Evolutionary conservation across 495 filamentous ascomycete species (phyloP), one percentile per base, ranked within the genome.

Genomic region (Podospora pseudopauciseta): DNA sequence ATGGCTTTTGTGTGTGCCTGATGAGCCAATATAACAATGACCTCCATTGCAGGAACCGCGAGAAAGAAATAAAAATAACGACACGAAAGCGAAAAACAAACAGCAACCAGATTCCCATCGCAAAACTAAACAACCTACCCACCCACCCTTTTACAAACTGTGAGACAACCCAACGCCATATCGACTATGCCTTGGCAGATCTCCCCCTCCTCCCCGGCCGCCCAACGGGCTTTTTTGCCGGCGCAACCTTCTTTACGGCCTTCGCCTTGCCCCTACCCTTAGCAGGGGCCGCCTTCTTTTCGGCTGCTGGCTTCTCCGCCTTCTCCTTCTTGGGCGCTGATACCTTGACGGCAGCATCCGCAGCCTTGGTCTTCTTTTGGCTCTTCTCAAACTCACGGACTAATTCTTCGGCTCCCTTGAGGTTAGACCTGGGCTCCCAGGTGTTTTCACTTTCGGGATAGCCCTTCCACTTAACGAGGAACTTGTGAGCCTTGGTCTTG

Each of bases 391-490:
- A 77, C 15, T 65, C 61, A n/a, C 66, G 68, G 27, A 80, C 44
- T 5, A 79, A 70, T 4, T 70, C 67, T 11, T 64, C 27, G 18
- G 76, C 73, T 28, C 71, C 70, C 3, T 20, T 34, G 5, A 80
- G 70, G 62, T 80, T 78, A 23, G 63, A 67, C 70, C 75, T 76
- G 6, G 81, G 78, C 71, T 84, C 81, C 82, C 81, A 84, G 2
- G 79, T 80, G 68, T 78, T 83, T 0, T 79, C 69, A 20, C 54
- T 61, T 5, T 53, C 63, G 2, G 70, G 28, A 62, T 73, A 82
- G 0, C 76, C 76, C 66, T 77, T 77, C 82, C 81, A 84, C 72
- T 83, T 81, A 44, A 84, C 74, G 1, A 71, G 63, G 80, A 84
- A 67, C 75, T 60, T 58, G 55, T 58, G 76, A 62, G 74, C 68